Evolutionary conservation across 1,139 yeast species (phyloP).

Genomic region (Protomyces gravidus): DNA sequence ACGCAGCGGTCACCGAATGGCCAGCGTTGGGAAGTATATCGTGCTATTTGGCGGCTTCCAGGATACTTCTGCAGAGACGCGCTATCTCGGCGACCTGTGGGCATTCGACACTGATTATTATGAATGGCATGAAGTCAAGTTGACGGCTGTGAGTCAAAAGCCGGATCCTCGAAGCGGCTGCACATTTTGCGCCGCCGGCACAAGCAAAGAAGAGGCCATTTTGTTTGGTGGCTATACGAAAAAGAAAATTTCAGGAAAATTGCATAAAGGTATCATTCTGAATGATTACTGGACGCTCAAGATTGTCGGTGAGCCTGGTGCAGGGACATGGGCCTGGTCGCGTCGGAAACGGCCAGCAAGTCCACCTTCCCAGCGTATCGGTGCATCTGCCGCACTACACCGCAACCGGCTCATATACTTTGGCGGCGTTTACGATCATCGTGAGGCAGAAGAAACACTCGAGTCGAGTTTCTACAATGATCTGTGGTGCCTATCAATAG

Average conservation of each 20-base stretch:
- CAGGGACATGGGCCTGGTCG: conserved; percentile 67
- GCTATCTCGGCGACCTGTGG: conserved; percentile 85
- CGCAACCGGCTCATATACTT: conserved; percentile 88
- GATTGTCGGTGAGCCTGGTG: conserved; percentile 77
- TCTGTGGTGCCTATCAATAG: conserved; percentile 75
- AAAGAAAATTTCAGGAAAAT: conserved; percentile 82
- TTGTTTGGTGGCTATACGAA: conserved; percentile 93
- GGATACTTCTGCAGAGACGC: conserved; percentile 77
- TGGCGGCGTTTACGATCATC: conserved; percentile 94
- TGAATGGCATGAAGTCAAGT: conserved; percentile 86
- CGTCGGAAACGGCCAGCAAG: conserved; percentile 83
- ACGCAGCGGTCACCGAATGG: conserved; percentile 86
- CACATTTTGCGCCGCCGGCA: conserved; percentile 62
- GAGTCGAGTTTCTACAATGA: conserved; percentile 81
- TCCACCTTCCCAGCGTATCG: conserved; percentile 76
- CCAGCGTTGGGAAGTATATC: conserved; percentile 85
- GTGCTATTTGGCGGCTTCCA: conserved; percentile 88
- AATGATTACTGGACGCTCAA: conserved; percentile 82
- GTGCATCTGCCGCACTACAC: conserved; percentile 83
- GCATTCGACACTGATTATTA: conserved; percentile 81
- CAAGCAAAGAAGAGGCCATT: conserved; percentile 67
- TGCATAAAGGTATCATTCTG: conserved; percentile 88
- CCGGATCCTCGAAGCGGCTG: conserved; percentile 97
- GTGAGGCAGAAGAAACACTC: conserved; percentile 88
- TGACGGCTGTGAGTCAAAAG: conserved; percentile 70